Conservation (phyloP, 352 stramenopile species). For the Globisporangium polare region DNA sequence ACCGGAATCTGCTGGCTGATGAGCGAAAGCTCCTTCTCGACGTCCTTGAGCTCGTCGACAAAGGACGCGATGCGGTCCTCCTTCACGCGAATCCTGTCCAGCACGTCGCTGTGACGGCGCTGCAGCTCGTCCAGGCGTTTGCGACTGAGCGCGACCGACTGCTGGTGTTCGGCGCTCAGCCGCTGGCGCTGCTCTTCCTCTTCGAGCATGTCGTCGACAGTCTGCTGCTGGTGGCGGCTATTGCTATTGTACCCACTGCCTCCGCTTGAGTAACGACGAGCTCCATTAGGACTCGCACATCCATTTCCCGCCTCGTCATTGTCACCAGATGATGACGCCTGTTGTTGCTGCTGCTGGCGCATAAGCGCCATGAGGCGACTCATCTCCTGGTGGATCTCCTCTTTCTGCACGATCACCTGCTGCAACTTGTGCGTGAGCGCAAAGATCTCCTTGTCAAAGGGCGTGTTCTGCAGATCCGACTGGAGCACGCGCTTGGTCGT, state of each 20-base stretch:
- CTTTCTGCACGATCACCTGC: constrained; percentile 71
- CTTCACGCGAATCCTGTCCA: constrained; percentile 49
- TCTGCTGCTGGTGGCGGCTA: constrained; percentile 3
- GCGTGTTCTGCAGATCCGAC: constrained; percentile 33
- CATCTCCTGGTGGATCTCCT: constrained; percentile 74
- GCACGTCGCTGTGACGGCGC: constrained; percentile 37
- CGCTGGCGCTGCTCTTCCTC: constrained; percentile 9
- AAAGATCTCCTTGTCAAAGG: constrained; percentile 80
- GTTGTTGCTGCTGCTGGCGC: constrained; percentile 12
- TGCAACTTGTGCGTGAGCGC: constrained; percentile 70
- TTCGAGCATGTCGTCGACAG: constrained; percentile 20
- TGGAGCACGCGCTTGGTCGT: constrained; percentile 71
- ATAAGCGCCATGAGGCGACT: constrained; percentile 45
- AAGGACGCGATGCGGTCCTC: constrained; percentile 43
- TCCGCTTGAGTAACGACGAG: not conserved
- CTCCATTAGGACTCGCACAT: not conserved
- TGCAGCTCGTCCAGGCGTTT: constrained; percentile 34
- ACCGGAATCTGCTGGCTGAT: constrained; percentile 32
- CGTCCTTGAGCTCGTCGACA: constrained; percentile 52
- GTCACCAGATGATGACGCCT: not conserved
- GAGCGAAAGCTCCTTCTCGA: constrained; percentile 50
- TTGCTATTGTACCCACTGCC: not conserved
- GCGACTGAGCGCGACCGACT: constrained; percentile 17
- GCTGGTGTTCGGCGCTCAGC: constrained; percentile 33
- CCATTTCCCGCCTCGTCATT: not conserved